phyloP scores from a whole-genome alignment of 2,329 filamentous ascomycete species.

The Aspergillus sojae region DNA sequence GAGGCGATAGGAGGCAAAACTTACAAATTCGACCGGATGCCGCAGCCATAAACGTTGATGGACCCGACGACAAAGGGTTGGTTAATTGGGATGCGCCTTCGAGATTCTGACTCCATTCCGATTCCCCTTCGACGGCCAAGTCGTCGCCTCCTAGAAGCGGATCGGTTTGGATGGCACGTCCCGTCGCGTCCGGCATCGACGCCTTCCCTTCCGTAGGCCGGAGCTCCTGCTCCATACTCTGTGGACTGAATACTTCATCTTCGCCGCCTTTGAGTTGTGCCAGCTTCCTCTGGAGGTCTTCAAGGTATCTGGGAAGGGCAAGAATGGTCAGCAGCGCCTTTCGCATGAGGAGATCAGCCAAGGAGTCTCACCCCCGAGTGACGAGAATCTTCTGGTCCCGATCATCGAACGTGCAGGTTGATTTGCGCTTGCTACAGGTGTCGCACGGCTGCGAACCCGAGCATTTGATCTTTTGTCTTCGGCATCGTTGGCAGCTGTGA shows the following conservation, averaged over 20 bases:
- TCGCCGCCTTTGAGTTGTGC: constrained; percentile 24
- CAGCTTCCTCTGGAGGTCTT: constrained; percentile 39
- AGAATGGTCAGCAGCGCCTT: neutral
- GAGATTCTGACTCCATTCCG: constrained; percentile 19
- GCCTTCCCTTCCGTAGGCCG: constrained; percentile 13
- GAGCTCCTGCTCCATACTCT: constrained; percentile 21
- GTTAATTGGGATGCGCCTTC: constrained; percentile 41
- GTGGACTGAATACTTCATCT: constrained; percentile 18
- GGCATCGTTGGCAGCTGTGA: constrained; percentile 48
- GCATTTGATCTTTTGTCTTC: constrained; percentile 51
- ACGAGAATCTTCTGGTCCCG: constrained; percentile 55
- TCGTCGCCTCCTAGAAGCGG: constrained; percentile 11
- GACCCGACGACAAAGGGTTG: constrained; percentile 48
- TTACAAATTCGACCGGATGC: constrained; percentile 48
- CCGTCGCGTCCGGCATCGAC: constrained; percentile 13
- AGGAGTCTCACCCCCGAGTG: constrained; percentile 44
- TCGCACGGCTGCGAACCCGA: constrained; percentile 48
- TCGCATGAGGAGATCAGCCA: neutral
- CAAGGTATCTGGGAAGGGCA: constrained; percentile 32
- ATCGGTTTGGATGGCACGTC: constrained; percentile 10
- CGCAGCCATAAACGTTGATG: constrained; percentile 47
- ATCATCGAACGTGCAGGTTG: constrained; percentile 49
- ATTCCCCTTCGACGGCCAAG: constrained; percentile 13
- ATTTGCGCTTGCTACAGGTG: constrained; percentile 48
- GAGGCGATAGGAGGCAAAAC: constrained; percentile 20